Evolutionary conservation across 78 protist species (phyloP), one percentile per base, ranked within the genome.

Genomic region (Cavenderia fasciculata): DNA sequence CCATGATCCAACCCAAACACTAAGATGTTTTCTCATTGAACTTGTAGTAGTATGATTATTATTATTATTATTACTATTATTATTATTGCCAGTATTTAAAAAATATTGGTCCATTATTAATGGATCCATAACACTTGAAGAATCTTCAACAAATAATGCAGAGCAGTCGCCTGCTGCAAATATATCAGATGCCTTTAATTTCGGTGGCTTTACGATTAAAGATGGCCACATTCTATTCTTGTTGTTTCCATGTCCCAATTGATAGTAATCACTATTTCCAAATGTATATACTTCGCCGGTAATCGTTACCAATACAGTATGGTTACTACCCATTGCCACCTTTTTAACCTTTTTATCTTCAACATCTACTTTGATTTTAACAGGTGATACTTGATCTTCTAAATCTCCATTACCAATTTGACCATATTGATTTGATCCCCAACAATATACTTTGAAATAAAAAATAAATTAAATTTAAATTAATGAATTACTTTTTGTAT

Each of bases 151-250:
- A 57, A 68, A 82, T 2, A 43, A 40, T 11, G 90, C 90, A 19
- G 90, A 82, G 27, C 78, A 82, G 40, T 82, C 90, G 19, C 90
- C 90, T 38, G 90, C 68, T 11, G 78, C 90, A 54, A 69, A 82
- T 33, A 82, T 82, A 57, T 51, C 90, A 12, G 69, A 56, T 51
- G 71, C 90, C 57, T 27, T 27, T 31, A 82, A 16, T n/a, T 49
- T 82, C n/a, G n/a, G n/a, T 27, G 90, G 90, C 44, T 43, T 47
- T 18, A 40, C 59, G 12, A 82, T 68, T 19, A 68, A 33, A 4
- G 90, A 66, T 44, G 90, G 90, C 27, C 59, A 52, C 11, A 49
- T 38, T 29, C 44, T 29, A 40, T 12, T 47, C 23, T 27, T 40
- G 7, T 65, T 65, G n/a, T 71, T 46, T 31, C 74, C 72, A 31